Conservation (phyloP, 1,284 basidiomycete species). For the Uromyces viciae-fabae region DNA sequence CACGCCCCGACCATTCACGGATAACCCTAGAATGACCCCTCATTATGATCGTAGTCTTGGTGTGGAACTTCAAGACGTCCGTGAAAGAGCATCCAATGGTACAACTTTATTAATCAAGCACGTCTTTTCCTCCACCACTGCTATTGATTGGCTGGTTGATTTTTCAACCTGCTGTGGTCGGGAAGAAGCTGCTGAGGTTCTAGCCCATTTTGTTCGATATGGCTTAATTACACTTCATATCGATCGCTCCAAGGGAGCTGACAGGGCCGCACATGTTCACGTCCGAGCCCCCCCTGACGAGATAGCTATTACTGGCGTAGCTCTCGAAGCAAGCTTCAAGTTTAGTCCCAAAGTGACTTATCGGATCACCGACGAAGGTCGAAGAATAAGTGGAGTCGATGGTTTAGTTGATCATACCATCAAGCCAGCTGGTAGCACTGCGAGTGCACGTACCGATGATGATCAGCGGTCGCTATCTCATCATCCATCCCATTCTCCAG, state of each 20-base stretch:
- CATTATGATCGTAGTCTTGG: conserved; percentile 59
- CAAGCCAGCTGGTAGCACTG: not conserved
- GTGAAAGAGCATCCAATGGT: conserved; percentile 59
- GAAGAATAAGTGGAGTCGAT: conserved; percentile 59
- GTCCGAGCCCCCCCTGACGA: conserved; percentile 28
- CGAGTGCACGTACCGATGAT: conserved; percentile 58
- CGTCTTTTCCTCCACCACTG: conserved; percentile 79
- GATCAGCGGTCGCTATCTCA: conserved; percentile 57
- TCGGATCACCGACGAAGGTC: conserved; percentile 85
- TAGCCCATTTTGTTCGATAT: conserved; percentile 94
- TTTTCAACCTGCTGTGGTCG: conserved; percentile 92
- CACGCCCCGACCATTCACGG: conserved; percentile 51
- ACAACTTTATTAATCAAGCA: conserved; percentile 61
- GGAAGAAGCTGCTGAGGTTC: conserved; percentile 95
- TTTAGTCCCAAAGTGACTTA: conserved; percentile 92
- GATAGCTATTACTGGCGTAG: not conserved
- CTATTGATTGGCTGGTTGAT: conserved; percentile 94
- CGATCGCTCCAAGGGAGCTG: conserved; percentile 56
- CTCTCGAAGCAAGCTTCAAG: conserved; percentile 72
- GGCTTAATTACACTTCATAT: conserved; percentile 76
- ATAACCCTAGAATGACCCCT: conserved; percentile 51
- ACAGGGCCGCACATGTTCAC: conserved; percentile 21
- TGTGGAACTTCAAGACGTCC: conserved; percentile 62
- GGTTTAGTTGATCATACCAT: conserved; percentile 41
- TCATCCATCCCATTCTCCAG: conserved; percentile 46